Percentiles rank a stretch among this genome's conserved stretches.
Conservation (phyloP, 108 stramenopile species). For the Cylindrotheca closterium region DNA sequence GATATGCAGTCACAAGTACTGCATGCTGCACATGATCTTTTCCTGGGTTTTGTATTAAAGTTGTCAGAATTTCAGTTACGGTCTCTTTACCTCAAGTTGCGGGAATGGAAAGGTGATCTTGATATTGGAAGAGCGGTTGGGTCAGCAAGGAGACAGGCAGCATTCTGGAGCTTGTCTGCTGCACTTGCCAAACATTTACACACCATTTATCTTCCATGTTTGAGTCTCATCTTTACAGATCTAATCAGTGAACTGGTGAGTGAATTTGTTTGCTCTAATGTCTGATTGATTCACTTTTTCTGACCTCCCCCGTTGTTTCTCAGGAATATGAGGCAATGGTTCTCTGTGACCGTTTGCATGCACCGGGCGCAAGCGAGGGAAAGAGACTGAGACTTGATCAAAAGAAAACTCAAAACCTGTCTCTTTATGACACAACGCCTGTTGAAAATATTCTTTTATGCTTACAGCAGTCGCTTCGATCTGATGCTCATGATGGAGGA, state of each 20-base stretch:
- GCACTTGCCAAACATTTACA: conserved; percentile 54
- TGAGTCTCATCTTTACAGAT: conserved; percentile 69
- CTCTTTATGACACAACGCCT: no score
- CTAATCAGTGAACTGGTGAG: conserved; percentile 69
- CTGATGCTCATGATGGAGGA: conserved; percentile 86
- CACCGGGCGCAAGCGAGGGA: conserved; percentile 13
- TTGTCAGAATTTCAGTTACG: conserved; percentile 86
- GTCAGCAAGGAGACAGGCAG: conserved; percentile 31
- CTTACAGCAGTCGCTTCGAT: conserved; percentile 68
- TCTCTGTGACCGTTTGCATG: neutral
- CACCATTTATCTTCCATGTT: conserved; percentile 80
- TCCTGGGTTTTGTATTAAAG: conserved; percentile 78
- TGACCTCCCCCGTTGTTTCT: conserved; percentile 1
- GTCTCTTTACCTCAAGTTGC: conserved; percentile 60
- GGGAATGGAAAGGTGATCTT: conserved; percentile 76
- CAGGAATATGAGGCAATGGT: conserved; percentile 17
- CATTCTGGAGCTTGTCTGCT: conserved; percentile 80
- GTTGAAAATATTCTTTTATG: conserved; percentile 66
- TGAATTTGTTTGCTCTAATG: neutral
- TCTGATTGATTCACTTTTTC: neutral
- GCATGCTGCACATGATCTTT: conserved; percentile 49
- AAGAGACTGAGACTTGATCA: no score
- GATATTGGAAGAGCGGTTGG: conserved; percentile 19
- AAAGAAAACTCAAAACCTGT: no score
- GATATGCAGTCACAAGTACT: no score